Evolutionary conservation across 805 yeast species (phyloP), one percentile per base, ranked within the genome.

Genomic region (Lipomyces orientalis): DNA sequence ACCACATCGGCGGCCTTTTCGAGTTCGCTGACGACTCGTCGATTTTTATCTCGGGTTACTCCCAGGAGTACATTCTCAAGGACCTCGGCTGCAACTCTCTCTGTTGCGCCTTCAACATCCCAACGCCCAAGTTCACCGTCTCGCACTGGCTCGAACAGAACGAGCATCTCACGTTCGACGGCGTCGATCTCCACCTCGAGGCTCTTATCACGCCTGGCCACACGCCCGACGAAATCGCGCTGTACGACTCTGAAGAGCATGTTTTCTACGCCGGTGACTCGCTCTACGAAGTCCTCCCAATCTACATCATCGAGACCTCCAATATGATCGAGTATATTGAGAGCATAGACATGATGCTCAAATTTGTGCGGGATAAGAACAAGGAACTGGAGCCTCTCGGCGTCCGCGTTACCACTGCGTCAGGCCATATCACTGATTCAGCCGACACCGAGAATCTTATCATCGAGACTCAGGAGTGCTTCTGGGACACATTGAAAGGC

Each of bases 221-320:
- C 54, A 69, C 72, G 12, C 72, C 72, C 10, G 72, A 69, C 55
- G 72, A 69, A 35, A 69, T 69, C 52, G 72, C 72, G 19, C 62
- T 69, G 19, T 69, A 69, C 65, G 72, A 69, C 57, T 59, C 55
- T 16, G 70, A 69, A 51, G 72, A 69, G 62, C 60, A 66, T 51
- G 71, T 69, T 7, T 54, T 69, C 54, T 69, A 63, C 37, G 72
- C 72, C n/a, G 72, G 72, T 19, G 72, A 69, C 60, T 69, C 72
- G 22, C 56, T 69, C n/a, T 69, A 69, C 61, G 72, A 69, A 60
- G 54, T 52, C 31, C 66, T 69, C 34, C 72, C 72, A n/a, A 51
- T 69, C 52, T 69, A 69, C 60, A 69, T 69, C 58, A 69, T 69
- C 64, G 72, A 69, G 51, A 69, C 72, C 25, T 69, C 72, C n/a